A percentile compares a stretch with the other conserved stretches of the same genome.
These are phyloP conservation scores for Exophiala sp. DNA, from an alignment of 2,329 filamentous ascomycete genomes.

Conservation along the genomic window DNA sequence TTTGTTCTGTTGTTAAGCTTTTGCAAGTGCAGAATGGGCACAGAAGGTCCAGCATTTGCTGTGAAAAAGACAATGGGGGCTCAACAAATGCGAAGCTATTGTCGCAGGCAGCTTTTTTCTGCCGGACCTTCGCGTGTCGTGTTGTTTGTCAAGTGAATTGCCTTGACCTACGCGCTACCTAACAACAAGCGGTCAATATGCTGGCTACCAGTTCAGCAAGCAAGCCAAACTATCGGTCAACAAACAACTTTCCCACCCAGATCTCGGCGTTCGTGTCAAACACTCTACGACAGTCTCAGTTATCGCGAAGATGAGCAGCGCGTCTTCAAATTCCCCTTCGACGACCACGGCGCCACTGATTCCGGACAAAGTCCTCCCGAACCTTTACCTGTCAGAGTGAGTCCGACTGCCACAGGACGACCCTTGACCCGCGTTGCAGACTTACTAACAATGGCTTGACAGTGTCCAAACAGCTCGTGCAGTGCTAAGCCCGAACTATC, in stretches of 20 bases:
- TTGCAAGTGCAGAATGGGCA: no score
- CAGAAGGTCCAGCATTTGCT: no score
- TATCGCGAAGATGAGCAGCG: not conserved
- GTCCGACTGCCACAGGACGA: no score
- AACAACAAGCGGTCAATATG: conserved; percentile 6
- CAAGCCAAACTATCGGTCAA: conserved; percentile 3
- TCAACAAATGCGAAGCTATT: no score
- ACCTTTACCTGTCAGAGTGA: conserved; percentile 24
- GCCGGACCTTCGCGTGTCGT: no score
- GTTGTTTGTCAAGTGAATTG: no score
- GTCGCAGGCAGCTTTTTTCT: not conserved
- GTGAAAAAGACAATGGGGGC: no score
- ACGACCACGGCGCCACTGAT: conserved; percentile 21
- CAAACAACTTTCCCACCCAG: not conserved
- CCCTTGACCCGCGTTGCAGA: no score
- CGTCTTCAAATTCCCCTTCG: conserved; percentile 5
- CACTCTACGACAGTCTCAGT: not conserved
- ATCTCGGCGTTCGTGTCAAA: not conserved
- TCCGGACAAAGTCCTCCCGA: conserved; percentile 22
- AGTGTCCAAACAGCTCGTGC: conserved; percentile 23
- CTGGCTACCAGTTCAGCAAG: conserved; percentile 5
- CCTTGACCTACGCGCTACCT: no score
- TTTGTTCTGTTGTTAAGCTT: no score
- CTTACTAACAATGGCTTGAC: not conserved
- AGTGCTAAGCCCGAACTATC: conserved; percentile 23